Evolutionary conservation across 1,284 basidiomycete species (phyloP).

Genomic region (Ceratobasidium theobromae): DNA sequence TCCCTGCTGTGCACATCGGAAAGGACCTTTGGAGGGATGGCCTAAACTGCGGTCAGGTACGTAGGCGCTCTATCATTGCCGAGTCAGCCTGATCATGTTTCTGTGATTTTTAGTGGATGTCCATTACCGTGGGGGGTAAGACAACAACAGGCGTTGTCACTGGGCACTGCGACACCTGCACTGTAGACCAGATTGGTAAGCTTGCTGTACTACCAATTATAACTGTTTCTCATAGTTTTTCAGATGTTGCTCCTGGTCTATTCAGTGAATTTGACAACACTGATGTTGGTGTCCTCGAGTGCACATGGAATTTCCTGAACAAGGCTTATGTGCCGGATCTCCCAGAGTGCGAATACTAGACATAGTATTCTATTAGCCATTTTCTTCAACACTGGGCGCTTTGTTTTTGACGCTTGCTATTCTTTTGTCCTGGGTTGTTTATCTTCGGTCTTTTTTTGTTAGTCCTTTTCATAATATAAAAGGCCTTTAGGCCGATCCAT

Average conservation of each 20-base stretch:
- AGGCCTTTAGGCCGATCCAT: too few relatives aligned
- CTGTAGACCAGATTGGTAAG: neutral
- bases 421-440: neutral
- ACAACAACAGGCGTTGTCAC: neutral
- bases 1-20: constrained; percentile 7
- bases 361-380: too few relatives aligned
- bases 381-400: too few relatives aligned
- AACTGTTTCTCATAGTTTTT: neutral
- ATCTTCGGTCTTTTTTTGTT: neutral
- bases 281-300: neutral
- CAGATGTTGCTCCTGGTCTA: neutral
- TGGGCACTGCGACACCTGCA: neutral
- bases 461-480: neutral
- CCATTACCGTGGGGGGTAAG: neutral
- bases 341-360: constrained; percentile 10
- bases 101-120: constrained; percentile 1
- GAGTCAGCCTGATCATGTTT: neutral
- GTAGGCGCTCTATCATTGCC: neutral
- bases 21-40: neutral
- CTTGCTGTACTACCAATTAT: neutral
- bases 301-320: constrained; percentile 21
- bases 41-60: constrained; percentile 14
- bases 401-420: neutral
- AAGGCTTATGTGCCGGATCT: neutral
- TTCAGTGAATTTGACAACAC: neutral